These are phyloP conservation scores for Dispira simplex DNA, from an alignment of 192 early-diverging fungal genomes.

Conservation along the genomic window DNA sequence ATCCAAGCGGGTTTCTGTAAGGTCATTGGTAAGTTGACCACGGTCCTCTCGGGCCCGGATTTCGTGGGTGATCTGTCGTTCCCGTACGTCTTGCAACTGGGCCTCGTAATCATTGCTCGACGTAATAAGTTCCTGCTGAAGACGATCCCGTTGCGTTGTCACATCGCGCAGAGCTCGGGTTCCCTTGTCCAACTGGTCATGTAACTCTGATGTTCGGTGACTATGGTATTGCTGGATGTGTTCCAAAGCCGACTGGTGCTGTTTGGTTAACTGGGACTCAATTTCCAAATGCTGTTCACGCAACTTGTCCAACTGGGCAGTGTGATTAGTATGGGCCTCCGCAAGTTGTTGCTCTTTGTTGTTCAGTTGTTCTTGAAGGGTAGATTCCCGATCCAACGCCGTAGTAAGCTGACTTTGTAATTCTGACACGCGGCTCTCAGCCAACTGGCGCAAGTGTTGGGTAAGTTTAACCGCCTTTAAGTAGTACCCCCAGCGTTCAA, in stretches of 20 bases:
- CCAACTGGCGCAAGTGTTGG: neutral
- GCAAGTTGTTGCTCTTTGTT: neutral
- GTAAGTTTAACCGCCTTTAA: neutral
- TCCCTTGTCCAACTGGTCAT: neutral
- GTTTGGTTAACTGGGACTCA: neutral
- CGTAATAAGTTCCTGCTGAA: slow-evolving; percentile 2
- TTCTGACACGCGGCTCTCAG: neutral
- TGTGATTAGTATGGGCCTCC: neutral
- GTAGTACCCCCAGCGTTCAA: neutral
- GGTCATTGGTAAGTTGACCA: neutral
- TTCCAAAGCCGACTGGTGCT: neutral
- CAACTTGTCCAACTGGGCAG: neutral
- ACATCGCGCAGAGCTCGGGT: neutral
- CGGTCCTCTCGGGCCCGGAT: neutral
- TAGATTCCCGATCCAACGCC: neutral
- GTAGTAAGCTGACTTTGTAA: neutral
- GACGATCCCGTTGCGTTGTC: neutral
- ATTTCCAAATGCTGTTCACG: neutral
- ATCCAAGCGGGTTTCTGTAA: neutral
- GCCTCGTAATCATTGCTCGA: slow-evolving; percentile 4
- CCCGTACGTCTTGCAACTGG: neutral
- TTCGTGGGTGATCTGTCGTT: neutral
- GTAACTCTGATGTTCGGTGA: neutral
- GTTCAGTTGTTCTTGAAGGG: neutral
- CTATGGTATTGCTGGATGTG: neutral